These are phyloP conservation scores for Geranium rotundifolium DNA, from an alignment of 345 rosid genomes.

Conservation along the genomic window DNA sequence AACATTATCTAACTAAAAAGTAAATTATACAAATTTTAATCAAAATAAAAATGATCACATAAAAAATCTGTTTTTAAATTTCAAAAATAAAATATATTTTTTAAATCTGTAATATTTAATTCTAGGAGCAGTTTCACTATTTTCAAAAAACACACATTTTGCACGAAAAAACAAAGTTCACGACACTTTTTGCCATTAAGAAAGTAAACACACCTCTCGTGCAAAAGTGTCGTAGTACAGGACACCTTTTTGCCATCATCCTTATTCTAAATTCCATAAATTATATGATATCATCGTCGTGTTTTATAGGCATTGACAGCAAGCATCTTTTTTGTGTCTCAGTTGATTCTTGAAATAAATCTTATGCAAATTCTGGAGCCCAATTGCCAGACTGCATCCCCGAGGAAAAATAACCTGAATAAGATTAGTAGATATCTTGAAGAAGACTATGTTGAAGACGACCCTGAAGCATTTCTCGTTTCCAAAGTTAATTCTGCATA, in stretches of 20 bases:
- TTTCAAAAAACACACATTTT: too few relatives aligned
- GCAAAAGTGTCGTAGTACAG: too few relatives aligned
- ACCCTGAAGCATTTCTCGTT: background rate
- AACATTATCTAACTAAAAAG: too few relatives aligned
- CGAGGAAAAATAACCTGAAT: background rate
- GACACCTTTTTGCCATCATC: too few relatives aligned
- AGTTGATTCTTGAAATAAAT: slow-evolving; percentile 4
- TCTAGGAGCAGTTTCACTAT: too few relatives aligned
- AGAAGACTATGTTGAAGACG: slow-evolving; percentile 1
- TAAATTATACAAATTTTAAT: too few relatives aligned
- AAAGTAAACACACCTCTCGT: too few relatives aligned
- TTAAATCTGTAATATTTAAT: too few relatives aligned
- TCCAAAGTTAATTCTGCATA: slow-evolving; percentile 3
- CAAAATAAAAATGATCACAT: too few relatives aligned
- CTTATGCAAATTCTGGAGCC: slow-evolving; percentile 12
- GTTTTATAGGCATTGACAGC: background rate
- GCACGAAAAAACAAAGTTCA: too few relatives aligned
- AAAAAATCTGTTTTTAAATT: too few relatives aligned
- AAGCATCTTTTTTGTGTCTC: background rate
- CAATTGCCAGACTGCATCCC: slow-evolving; percentile 3
- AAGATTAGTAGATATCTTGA: background rate
- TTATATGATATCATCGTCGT: background rate
- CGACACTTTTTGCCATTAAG: background rate
- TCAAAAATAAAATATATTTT: too few relatives aligned
- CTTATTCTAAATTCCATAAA: background rate